Conservation (phyloP, 2,329 filamentous ascomycete genomes). For the Xylariaceae sp. region DNA sequence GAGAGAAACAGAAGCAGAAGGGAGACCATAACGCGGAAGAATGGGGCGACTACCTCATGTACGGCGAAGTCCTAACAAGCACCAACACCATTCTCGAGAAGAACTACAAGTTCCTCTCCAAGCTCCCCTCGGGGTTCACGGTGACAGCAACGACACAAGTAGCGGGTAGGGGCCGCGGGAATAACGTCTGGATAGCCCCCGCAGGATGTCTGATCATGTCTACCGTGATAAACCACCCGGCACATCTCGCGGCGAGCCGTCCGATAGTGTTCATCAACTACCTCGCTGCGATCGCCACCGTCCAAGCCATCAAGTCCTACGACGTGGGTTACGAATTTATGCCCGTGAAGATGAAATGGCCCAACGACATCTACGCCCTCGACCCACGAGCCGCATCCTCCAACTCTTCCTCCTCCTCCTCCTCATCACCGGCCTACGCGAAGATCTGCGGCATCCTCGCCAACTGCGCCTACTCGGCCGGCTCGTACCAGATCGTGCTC, state of each 20-base stretch:
- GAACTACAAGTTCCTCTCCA: conserved; percentile 71
- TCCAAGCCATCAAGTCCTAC: conserved; percentile 77
- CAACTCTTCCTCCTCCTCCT: too few species aligned
- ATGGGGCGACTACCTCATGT: conserved; percentile 76
- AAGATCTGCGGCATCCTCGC: conserved; percentile 94
- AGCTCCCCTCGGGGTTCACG: conserved; percentile 80
- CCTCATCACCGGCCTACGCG: conserved; percentile 53
- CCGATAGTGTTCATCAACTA: conserved; percentile 95
- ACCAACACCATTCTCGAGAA: conserved; percentile 93
- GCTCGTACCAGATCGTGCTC: conserved; percentile 76
- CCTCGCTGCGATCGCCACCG: conserved; percentile 79
- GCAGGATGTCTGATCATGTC: conserved; percentile 83
- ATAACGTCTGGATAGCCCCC: conserved; percentile 92
- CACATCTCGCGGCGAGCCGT: conserved; percentile 62
- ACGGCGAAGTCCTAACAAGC: conserved; percentile 87
- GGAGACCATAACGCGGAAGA: too few species aligned
- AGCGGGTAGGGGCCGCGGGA: conserved; percentile 79
- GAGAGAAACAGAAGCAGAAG: conserved; percentile 53
- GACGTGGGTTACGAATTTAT: conserved; percentile 68
- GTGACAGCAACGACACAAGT: conserved; percentile 82
- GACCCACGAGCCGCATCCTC: conserved; percentile 54
- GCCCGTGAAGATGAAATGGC: conserved; percentile 90
- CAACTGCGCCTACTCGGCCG: conserved; percentile 74
- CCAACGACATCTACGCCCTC: conserved; percentile 83
- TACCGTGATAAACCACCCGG: conserved; percentile 77